A percentile compares a stretch with the other conserved stretches of the same genome.
Conservation (phyloP, 345 rosid species). For the Camelina hispida region DNA sequence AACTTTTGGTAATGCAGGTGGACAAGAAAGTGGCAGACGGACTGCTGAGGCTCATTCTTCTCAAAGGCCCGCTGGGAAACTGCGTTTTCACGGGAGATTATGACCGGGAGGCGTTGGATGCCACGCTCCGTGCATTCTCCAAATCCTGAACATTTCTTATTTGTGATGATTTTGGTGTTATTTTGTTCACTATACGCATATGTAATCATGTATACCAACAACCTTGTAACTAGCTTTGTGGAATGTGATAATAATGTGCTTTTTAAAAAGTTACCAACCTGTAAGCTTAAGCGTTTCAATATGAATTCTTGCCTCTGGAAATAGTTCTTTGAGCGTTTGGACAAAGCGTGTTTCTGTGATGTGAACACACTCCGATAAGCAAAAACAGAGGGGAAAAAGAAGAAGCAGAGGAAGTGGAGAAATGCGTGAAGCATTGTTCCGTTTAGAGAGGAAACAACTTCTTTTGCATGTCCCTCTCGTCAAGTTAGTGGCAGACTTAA, state of each 20-base stretch:
- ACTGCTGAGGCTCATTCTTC: constrained; percentile 84
- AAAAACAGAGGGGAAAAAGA: background rate
- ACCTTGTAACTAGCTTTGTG: constrained; percentile 38
- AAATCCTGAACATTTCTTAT: constrained; percentile 29
- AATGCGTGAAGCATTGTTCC: constrained; percentile 32
- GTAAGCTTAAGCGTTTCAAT: background rate
- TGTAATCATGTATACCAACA: constrained; percentile 28
- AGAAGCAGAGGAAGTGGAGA: constrained; percentile 7
- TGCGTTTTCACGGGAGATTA: constrained; percentile 95
- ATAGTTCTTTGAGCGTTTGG: background rate
- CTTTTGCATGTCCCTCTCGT: constrained; percentile 28
- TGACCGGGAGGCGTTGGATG: constrained; percentile 79
- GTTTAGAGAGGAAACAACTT: constrained; percentile 35
- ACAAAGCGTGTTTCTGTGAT: background rate
- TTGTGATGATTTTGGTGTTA: constrained; percentile 18
- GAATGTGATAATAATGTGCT: constrained; percentile 31
- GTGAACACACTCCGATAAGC: background rate
- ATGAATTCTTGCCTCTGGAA: background rate
- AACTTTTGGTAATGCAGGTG: constrained; percentile 55
- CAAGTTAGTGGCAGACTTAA: too few species aligned
- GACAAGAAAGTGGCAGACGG: constrained; percentile 99
- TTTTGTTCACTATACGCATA: constrained; percentile 10
- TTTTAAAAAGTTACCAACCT: background rate
- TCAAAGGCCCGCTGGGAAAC: constrained; percentile 91
- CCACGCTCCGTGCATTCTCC: constrained; percentile 75